These are phyloP conservation scores for Monosporozyma siamensis DNA, from an alignment of 805 yeast species.

Conservation along the genomic window DNA sequence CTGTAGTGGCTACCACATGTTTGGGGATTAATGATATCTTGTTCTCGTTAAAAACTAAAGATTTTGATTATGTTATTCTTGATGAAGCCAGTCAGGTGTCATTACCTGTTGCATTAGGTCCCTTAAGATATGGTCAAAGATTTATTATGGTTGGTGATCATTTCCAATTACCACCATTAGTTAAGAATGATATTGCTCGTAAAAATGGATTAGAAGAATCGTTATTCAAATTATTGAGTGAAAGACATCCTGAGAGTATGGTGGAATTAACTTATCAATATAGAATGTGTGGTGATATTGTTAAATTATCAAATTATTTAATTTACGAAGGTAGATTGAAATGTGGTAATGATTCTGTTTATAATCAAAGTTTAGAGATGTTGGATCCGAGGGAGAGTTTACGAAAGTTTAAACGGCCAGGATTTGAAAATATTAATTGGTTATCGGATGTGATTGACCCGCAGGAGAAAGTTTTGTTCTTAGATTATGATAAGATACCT, in stretches of 20 bases:
- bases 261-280: slow-evolving; percentile 75
- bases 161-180: slow-evolving; percentile 84
- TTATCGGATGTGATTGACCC: slow-evolving; percentile 46
- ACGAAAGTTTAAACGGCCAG: background rate
- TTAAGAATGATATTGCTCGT: slow-evolving; percentile 57
- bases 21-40: slow-evolving; percentile 44
- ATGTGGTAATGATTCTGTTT: slow-evolving; percentile 64
- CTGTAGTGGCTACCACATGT: slow-evolving; percentile 84
- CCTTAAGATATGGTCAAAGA: slow-evolving; percentile 63
- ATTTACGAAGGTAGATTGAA: slow-evolving; percentile 67
- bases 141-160: slow-evolving; percentile 96
- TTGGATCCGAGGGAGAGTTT: slow-evolving; percentile 27
- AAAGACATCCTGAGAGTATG: slow-evolving; percentile 63
- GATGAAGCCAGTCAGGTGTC: slow-evolving; percentile 97
- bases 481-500: slow-evolving; percentile 55
- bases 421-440: slow-evolving; percentile 37
- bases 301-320: slow-evolving; percentile 70
- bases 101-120: slow-evolving; percentile 85
- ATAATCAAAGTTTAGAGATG: slow-evolving; percentile 44
- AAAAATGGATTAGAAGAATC: slow-evolving; percentile 53
- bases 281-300: slow-evolving; percentile 85
- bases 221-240: slow-evolving; percentile 66
- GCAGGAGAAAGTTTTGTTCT: slow-evolving; percentile 55
- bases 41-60: slow-evolving; percentile 31
- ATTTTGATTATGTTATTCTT: slow-evolving; percentile 85